Percentiles rank a stretch among this genome's conserved stretches.
These are phyloP conservation scores for Rostrohypoxylon terebratum DNA, from an alignment of 495 filamentous ascomycete species.

Conservation along the genomic window DNA sequence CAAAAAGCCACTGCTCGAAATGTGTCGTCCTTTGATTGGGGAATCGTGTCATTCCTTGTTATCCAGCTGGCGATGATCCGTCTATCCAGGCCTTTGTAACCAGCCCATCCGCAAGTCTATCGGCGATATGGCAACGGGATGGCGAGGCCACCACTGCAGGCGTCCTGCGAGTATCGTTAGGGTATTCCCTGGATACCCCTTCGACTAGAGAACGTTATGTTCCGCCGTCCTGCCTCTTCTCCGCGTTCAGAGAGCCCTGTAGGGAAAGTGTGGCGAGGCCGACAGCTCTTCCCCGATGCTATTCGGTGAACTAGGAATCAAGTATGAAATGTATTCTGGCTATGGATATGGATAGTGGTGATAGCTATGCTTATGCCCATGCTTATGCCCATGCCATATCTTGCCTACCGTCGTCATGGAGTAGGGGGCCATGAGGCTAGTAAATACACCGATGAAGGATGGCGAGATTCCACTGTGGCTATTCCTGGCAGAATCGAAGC, in stretches of 20 bases:
- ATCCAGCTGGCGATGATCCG: constrained; percentile 7
- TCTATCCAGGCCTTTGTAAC: neutral
- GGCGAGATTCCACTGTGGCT: neutral
- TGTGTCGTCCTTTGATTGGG: constrained; percentile 42
- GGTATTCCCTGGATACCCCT: neutral
- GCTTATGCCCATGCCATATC: neutral
- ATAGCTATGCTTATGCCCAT: neutral
- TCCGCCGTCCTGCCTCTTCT: neutral
- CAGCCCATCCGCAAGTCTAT: constrained; percentile 12
- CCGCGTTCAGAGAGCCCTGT: neutral
- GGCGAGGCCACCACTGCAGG: neutral
- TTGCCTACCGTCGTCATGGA: neutral
- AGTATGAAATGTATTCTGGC: neutral
- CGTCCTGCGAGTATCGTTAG: neutral
- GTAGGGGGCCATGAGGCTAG: neutral
- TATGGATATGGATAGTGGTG: too few species aligned
- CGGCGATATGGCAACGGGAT: constrained; percentile 8
- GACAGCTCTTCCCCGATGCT: neutral
- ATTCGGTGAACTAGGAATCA: neutral
- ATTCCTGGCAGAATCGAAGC: neutral
- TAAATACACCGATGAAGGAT: neutral
- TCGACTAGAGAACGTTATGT: neutral
- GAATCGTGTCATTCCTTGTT: constrained; percentile 3
- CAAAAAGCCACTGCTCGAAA: constrained; percentile 8
- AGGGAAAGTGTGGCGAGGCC: neutral